Evolutionary conservation across 805 yeast genomes (phyloP).

Genomic region (Wickerhamomyces sydowiorum): DNA sequence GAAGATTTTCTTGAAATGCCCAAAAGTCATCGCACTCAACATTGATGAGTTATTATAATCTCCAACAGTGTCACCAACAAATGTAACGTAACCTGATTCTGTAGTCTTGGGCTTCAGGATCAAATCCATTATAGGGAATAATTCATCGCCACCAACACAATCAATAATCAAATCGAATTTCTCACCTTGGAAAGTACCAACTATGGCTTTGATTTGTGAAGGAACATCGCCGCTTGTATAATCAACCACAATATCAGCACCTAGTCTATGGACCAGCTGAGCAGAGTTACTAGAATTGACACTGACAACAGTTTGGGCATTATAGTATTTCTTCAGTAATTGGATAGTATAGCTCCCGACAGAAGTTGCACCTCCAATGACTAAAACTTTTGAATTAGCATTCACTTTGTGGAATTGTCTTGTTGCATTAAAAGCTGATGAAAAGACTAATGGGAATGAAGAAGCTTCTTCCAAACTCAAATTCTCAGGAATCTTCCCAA

Average conservation of each 20-base stretch:
- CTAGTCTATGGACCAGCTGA: conserved; percentile 46
- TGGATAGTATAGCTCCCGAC: conserved; percentile 57
- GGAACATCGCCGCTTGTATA: conserved; percentile 41
- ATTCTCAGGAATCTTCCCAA: conserved; percentile 35
- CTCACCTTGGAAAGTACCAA: conserved; percentile 27
- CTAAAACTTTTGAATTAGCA: conserved; percentile 44
- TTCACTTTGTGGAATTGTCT: conserved; percentile 29
- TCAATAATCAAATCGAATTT: conserved; percentile 62
- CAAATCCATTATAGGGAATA: conserved; percentile 35
- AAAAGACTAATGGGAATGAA: conserved; percentile 56
- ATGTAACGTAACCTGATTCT: conserved; percentile 45
- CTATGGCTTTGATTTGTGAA: conserved; percentile 28
- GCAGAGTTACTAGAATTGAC: conserved; percentile 48
- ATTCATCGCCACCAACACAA: conserved; percentile 53
- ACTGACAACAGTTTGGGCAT: conserved; percentile 47
- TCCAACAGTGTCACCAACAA: conserved; percentile 49
- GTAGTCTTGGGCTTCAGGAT: conserved; percentile 40
- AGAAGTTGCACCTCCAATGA: conserved; percentile 71
- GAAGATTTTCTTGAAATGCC: too few relatives aligned
- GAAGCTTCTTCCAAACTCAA: conserved; percentile 47
- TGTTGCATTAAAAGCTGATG: conserved; percentile 49
- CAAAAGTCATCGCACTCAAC: too few relatives aligned
- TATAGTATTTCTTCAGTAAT: conserved; percentile 43
- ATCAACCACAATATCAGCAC: conserved; percentile 56
- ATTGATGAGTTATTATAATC: conserved; percentile 21